A percentile compares a stretch with the other conserved stretches of the same genome.
These are phyloP conservation scores for Prillingera fragicola DNA, from an alignment of 1,284 basidiomycete genomes.

Conservation along the genomic window DNA sequence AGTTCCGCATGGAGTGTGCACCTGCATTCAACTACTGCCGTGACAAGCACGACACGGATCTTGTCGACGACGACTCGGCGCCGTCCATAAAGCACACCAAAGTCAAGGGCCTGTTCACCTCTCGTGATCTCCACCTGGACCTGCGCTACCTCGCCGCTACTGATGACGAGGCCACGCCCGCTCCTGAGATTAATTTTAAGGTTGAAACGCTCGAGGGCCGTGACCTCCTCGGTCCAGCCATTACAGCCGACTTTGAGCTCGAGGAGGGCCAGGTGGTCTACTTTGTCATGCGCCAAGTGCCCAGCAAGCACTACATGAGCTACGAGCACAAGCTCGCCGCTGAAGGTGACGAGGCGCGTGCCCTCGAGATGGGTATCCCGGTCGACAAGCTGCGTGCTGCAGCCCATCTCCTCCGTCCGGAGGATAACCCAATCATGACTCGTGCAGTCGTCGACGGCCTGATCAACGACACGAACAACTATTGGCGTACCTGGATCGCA, in stretches of 20 bases:
- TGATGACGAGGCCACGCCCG: conserved; percentile 49
- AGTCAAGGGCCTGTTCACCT: conserved; percentile 65
- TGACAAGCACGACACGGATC: conserved; percentile 60
- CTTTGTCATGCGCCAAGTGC: conserved; percentile 64
- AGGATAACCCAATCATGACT: conserved; percentile 61
- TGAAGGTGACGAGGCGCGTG: background rate
- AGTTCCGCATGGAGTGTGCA: conserved; percentile 75
- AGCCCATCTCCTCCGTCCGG: conserved; percentile 53
- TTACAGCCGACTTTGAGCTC: conserved; percentile 53
- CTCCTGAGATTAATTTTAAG: conserved; percentile 57
- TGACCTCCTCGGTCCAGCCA: conserved; percentile 35
- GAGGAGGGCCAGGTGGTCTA: conserved; percentile 77
- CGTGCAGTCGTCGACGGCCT: conserved; percentile 49
- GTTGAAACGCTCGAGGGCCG: conserved; percentile 39
- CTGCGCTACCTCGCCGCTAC: conserved; percentile 59
- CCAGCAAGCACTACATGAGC: conserved; percentile 37
- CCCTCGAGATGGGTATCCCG: conserved; percentile 50
- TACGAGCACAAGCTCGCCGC: conserved; percentile 15
- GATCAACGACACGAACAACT: conserved; percentile 60
- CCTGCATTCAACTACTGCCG: conserved; percentile 91
- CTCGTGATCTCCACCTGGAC: conserved; percentile 61
- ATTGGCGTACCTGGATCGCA: conserved; percentile 80
- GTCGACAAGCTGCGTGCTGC: conserved; percentile 53
- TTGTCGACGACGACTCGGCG: conserved; percentile 52
- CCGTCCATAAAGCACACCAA: conserved; percentile 46